A percentile compares a stretch with the other conserved stretches of the same genome.
Evolutionary conservation across 495 filamentous ascomycete species (phyloP).

Genomic region (Lineolata rhizophorae): DNA sequence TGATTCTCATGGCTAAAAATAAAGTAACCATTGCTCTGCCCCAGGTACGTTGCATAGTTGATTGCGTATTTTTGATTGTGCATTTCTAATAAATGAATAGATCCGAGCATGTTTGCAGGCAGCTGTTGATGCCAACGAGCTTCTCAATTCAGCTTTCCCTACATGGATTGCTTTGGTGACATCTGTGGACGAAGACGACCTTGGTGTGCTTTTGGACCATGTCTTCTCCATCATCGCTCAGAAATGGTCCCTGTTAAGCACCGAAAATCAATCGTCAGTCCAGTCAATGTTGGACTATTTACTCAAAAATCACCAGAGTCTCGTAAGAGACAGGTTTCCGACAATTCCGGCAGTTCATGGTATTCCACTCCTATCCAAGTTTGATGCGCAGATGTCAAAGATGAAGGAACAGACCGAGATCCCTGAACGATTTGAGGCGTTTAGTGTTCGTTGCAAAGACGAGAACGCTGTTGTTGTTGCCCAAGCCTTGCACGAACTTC

Average conservation of each 20-base stretch:
- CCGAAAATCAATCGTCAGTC: conserved; percentile 31
- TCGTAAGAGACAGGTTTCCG: conserved; percentile 40
- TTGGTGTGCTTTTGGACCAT: conserved; percentile 58
- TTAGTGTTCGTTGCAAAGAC: conserved; percentile 48
- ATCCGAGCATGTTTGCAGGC: conserved; percentile 77
- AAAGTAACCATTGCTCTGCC: conserved; percentile 60
- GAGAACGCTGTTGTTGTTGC: conserved; percentile 70
- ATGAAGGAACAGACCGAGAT: conserved; percentile 38
- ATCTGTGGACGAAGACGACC: conserved; percentile 50
- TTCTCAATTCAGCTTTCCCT: conserved; percentile 55
- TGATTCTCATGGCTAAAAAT: conserved; percentile 51
- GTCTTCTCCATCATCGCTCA: conserved; percentile 70
- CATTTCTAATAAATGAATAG: no score
- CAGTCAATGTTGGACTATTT: conserved; percentile 40
- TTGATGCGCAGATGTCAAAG: conserved; percentile 37
- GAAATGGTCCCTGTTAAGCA: conserved; percentile 51
- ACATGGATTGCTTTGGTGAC: conserved; percentile 66
- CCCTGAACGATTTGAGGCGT: conserved; percentile 41
- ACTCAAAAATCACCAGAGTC: conserved; percentile 30
- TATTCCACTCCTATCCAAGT: conserved; percentile 43
- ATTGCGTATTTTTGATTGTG: not conserved
- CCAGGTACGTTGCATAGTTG: conserved; percentile 36
- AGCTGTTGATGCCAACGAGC: conserved; percentile 46
- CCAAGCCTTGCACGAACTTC: conserved; percentile 56
- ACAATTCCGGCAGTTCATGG: conserved; percentile 57